Evolutionary conservation across 2,329 filamentous ascomycete genomes (phyloP), one percentile per base, ranked within the genome.

Genomic region (Exophiala bonariae): DNA sequence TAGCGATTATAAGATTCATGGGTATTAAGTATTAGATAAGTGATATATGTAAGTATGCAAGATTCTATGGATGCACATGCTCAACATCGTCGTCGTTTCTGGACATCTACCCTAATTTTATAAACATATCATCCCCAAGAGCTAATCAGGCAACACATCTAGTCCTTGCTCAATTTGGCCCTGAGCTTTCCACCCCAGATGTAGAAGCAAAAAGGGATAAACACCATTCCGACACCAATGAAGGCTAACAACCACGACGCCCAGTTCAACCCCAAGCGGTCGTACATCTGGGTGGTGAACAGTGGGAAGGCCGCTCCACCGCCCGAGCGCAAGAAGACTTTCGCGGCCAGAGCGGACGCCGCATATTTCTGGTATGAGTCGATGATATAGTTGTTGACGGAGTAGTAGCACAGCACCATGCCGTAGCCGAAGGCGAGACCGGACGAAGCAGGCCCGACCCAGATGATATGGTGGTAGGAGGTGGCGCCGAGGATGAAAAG

Each of bases 341-440:
- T 67, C 10, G 54, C 70, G 3, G 72, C 72, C 13, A 73, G 57
- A 0, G 68, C 72, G 3, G 63, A 68, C 4, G 71, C 71, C 4
- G 64, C 67, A 39, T 64, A 66, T 13, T 54, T 48, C 3, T 56
- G 54, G 42, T 64, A 66, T 1, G 62, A 56, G 38, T 65, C 61
- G 30, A 57, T 55, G 18, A 62, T 53, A 37, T 65, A 66, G 33
- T 59, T 59, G 14, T 60, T 52, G 14, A 61, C 50, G 7, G 52
- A 53, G 44, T 55, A 54, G 68, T 10, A 82, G 81, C 41, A 86
- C 68, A 3, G 82, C 66, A 2, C 76, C 75, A 4, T 77, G 31
- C 72, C 72, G 32, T 68, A 60, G 9, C 62, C 55, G 54, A 76
- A 74, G 49, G 66, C 70, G 2, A 56, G 57, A 1, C 65, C 65